Conservation (phyloP, 2,329 filamentous ascomycete species). For the Aspergillus japonicus region DNA sequence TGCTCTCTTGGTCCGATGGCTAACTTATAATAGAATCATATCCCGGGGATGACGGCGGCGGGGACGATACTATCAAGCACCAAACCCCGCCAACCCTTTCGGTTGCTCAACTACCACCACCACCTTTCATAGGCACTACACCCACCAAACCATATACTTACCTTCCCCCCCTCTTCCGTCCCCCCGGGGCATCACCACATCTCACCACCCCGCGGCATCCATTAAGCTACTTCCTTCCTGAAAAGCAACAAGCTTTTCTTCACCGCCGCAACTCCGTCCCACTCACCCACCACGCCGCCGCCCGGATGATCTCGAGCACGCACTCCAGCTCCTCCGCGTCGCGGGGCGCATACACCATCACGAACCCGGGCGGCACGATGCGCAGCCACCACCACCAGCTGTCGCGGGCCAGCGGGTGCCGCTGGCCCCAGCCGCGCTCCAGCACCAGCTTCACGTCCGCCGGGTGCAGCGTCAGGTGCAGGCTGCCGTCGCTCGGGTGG, state of each 20-base stretch:
- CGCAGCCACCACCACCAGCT: slow-evolving; percentile 60
- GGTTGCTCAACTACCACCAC: no score
- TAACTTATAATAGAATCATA: no score
- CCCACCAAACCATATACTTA: no score
- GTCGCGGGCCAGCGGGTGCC: slow-evolving; percentile 54
- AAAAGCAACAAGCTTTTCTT: not conserved
- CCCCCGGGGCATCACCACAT: not conserved
- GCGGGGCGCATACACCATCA: slow-evolving; percentile 79
- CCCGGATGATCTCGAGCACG: slow-evolving; percentile 68
- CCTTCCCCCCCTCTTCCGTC: no score
- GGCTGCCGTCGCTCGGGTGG: slow-evolving; percentile 70
- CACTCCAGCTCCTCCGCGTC: slow-evolving; percentile 65
- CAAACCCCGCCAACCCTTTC: no score
- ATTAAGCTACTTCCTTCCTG: no score
- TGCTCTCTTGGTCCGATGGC: no score
- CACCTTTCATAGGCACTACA: no score
- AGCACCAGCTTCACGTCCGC: slow-evolving; percentile 71
- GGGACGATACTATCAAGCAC: no score
- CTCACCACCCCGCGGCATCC: not conserved
- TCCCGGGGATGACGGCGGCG: no score
- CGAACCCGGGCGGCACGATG: slow-evolving; percentile 71
- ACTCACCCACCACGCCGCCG: slow-evolving; percentile 65
- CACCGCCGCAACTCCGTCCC: slow-evolving; percentile 15
- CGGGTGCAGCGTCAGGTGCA: slow-evolving; percentile 79
- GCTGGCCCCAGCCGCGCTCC: slow-evolving; percentile 74